Conservation (phyloP, 805 yeast species). For the Limtongozyma cylindracea region DNA sequence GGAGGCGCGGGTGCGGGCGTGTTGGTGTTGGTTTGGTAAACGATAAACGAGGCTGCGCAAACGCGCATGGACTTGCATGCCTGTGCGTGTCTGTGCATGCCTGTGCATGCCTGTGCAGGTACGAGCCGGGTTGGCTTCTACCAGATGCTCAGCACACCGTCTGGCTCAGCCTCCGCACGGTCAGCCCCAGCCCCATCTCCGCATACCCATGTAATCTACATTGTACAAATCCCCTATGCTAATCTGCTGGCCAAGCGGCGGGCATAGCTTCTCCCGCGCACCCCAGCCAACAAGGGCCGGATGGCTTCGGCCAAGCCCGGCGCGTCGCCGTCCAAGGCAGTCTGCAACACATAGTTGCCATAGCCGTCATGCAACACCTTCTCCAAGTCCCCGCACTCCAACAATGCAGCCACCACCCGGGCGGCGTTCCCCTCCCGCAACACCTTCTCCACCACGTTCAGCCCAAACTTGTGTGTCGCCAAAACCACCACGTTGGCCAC, state of each 20-base stretch:
- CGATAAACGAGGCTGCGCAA: too few relatives aligned
- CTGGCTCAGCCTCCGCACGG: too few relatives aligned
- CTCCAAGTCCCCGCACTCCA: slow-evolving; percentile 10
- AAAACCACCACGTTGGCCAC: slow-evolving; percentile 13
- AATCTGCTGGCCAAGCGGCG: slow-evolving; percentile 67
- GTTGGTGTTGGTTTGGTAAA: too few relatives aligned
- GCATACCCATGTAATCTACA: too few relatives aligned
- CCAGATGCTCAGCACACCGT: too few relatives aligned
- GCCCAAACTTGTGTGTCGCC: slow-evolving; percentile 35
- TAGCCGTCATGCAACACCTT: slow-evolving; percentile 27
- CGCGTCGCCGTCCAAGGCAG: slow-evolving; percentile 29
- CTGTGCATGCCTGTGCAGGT: too few relatives aligned
- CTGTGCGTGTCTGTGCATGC: too few relatives aligned
- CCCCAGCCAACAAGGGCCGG: slow-evolving; percentile 53
- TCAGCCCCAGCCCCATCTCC: not conserved
- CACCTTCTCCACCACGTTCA: slow-evolving; percentile 32
- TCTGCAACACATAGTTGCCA: slow-evolving; percentile 34
- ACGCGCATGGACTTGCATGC: too few relatives aligned
- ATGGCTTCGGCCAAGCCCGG: slow-evolving; percentile 26
- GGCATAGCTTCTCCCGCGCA: slow-evolving; percentile 89
- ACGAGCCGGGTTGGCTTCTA: too few relatives aligned
- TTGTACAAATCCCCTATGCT: too few relatives aligned
- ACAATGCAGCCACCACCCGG: slow-evolving; percentile 15
- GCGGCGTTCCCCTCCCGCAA: slow-evolving; percentile 20
- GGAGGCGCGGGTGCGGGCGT: too few relatives aligned